Evolutionary conservation across 1,284 basidiomycete genomes (phyloP).

Genomic region (Gomphus bonarii): DNA sequence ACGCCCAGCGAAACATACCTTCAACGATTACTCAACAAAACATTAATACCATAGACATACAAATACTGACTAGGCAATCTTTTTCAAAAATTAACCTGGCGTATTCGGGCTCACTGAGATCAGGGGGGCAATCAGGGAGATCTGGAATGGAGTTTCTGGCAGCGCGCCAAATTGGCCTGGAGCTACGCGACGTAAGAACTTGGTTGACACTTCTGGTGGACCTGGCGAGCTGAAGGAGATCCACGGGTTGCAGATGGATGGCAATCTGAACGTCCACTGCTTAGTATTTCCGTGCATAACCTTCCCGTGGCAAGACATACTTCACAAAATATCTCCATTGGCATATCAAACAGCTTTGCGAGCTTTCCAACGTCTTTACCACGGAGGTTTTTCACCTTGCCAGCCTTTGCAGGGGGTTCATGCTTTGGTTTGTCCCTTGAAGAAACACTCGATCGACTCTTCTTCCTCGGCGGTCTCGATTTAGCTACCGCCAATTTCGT

Average conservation of each 20-base stretch:
- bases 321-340: conserved; percentile 9
- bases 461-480: too few species aligned
- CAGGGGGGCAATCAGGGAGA: conserved; percentile 24
- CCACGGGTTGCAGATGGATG: conserved; percentile 11
- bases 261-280: not conserved
- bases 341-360: conserved; percentile 1
- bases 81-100: conserved; percentile 20
- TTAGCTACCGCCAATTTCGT: too few species aligned
- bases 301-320: not conserved
- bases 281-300: not conserved
- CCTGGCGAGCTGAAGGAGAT: conserved; percentile 14
- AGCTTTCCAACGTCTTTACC: not conserved
- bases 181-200: conserved; percentile 12
- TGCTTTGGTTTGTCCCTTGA: not conserved
- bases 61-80: conserved; percentile 18
- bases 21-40: not conserved
- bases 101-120: conserved; percentile 24
- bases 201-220: conserved; percentile 12
- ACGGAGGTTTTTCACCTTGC: not conserved
- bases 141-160: conserved; percentile 7
- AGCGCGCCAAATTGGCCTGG: conserved; percentile 13
- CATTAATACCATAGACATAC: not conserved
- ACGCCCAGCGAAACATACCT: conserved; percentile 5
- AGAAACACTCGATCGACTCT: not conserved
- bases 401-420: too few species aligned